Base-by-base conservation (phyloP, 495 filamentous ascomycete genomes). In the Neurospora cerealis region DNA sequence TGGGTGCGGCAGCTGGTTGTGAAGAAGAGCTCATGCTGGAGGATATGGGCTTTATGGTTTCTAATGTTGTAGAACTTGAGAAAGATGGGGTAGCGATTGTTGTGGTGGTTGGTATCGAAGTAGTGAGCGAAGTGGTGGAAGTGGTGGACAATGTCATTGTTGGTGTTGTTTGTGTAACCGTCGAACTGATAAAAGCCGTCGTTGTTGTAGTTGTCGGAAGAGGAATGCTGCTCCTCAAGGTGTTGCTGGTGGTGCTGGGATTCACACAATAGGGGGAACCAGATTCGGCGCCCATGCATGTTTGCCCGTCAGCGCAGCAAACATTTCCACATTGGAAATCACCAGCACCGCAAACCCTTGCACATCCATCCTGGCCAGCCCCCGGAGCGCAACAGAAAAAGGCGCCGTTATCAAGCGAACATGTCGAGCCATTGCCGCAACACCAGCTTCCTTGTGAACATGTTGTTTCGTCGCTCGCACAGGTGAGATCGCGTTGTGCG, bases 261-360 rank as follows among this genome's bases (percentile, higher is more conserved):
- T 72, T 74, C 37, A 69, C 40, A 69, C 77, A 78, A 17, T 38
- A 78, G 9, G 75, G 75, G 7, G 71, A 48, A 1, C 40, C 36
- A 1, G 70, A 72, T 19, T 74, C 75, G n/a, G 36, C 73, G 0
- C 74, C 77, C 32, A 66, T 70, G 37, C 77, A 78, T 7, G 74
- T 74, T 60, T 78, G 77, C 17, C 70, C 70, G 36, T 74, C 40
- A 5, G 77, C 75, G 42, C 77, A 78, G 62, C 77, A 78, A 44
- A 78, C 73, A 69, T 72, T 72, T 17, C 75, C 77, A 54, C 77
- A 78, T 60, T 78, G 70, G 71, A 78, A 77, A 46, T 78, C 77
- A n/a, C 76, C 76, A 2, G n/a, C 48, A 3, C 75, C 75, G 71
- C 76, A 78, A 28, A 76, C 76, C 21, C 76, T 38, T 21, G 69